Evolutionary conservation across 257 asterid species (phyloP).

Genomic region (Solanum appendiculatum): DNA sequence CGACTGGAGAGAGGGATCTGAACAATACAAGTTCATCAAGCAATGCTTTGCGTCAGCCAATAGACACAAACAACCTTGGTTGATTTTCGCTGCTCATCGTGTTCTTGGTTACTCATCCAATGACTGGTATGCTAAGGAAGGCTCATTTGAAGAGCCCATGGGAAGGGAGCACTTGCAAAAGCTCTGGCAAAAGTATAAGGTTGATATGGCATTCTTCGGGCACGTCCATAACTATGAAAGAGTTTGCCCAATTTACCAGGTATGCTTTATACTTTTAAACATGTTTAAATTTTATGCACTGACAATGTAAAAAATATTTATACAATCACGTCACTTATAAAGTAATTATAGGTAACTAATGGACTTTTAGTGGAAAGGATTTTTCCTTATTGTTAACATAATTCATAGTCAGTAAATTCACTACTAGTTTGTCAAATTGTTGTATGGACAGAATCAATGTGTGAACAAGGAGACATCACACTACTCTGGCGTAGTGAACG

Average conservation of each 20-base stretch:
- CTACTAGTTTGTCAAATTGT: neutral
- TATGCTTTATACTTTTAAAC: neutral
- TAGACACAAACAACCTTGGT: slow-evolving; percentile 28
- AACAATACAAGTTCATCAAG: slow-evolving; percentile 24
- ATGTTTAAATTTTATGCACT: too few species aligned
- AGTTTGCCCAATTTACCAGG: neutral
- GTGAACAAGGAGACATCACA: slow-evolving; percentile 33
- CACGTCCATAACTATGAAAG: slow-evolving; percentile 1
- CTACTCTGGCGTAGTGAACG: slow-evolving; percentile 40
- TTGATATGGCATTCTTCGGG: neutral
- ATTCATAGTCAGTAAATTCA: too few species aligned
- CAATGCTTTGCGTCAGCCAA: slow-evolving; percentile 26
- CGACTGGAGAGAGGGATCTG: slow-evolving; percentile 37
- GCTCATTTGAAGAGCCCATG: neutral
- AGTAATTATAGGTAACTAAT: too few species aligned
- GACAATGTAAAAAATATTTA: too few species aligned
- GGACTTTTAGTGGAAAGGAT: too few species aligned
- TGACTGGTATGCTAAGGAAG: slow-evolving; percentile 3
- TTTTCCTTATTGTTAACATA: too few species aligned
- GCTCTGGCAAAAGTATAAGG: neutral
- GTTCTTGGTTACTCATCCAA: slow-evolving; percentile 29
- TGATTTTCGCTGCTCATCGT: slow-evolving; percentile 9
- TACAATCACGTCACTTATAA: too few species aligned
- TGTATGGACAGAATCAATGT: slow-evolving; percentile 35
- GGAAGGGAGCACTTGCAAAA: neutral